Conservation (phyloP, 345 rosid genomes). For the Alliaria petiolata region DNA sequence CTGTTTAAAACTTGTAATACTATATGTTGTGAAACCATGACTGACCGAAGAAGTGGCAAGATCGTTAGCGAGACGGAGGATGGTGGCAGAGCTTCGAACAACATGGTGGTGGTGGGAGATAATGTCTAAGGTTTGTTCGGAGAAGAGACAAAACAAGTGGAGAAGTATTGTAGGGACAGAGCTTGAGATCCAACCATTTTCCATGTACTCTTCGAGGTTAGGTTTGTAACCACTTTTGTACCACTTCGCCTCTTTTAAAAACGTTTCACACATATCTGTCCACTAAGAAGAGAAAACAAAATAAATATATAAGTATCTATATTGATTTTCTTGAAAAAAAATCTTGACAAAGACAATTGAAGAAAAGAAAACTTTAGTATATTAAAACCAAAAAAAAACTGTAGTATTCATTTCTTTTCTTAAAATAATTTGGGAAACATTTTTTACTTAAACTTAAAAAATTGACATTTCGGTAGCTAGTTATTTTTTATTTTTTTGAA, state of each 20-base stretch:
- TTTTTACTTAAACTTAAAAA: not conserved
- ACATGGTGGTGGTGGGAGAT: constrained; percentile 10
- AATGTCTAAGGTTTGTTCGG: constrained; percentile 11
- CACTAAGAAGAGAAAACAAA: constrained; percentile 30
- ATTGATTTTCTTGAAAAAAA: not conserved
- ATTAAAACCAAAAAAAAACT: too few relatives aligned
- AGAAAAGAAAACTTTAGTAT: not conserved
- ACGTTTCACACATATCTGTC: constrained; percentile 37
- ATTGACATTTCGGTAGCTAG: not conserved
- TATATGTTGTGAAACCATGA: not conserved
- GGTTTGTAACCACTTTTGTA: constrained; percentile 34
- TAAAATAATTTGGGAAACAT: not conserved
- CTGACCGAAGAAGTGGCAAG: constrained; percentile 46
- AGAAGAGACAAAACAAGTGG: constrained; percentile 15
- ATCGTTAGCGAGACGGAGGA: constrained; percentile 37
- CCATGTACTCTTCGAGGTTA: constrained; percentile 36
- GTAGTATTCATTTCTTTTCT: not conserved
- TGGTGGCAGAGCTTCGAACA: constrained; percentile 30
- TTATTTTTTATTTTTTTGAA: too few relatives aligned
- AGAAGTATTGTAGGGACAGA: constrained; percentile 18
- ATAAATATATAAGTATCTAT: not conserved
- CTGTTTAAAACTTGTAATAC: not conserved
- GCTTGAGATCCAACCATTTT: constrained; percentile 38
- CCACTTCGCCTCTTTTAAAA: constrained; percentile 47
- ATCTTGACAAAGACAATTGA: not conserved